These are phyloP conservation scores for Neurospora africana DNA, from an alignment of 495 filamentous ascomycete species.

Conservation along the genomic window DNA sequence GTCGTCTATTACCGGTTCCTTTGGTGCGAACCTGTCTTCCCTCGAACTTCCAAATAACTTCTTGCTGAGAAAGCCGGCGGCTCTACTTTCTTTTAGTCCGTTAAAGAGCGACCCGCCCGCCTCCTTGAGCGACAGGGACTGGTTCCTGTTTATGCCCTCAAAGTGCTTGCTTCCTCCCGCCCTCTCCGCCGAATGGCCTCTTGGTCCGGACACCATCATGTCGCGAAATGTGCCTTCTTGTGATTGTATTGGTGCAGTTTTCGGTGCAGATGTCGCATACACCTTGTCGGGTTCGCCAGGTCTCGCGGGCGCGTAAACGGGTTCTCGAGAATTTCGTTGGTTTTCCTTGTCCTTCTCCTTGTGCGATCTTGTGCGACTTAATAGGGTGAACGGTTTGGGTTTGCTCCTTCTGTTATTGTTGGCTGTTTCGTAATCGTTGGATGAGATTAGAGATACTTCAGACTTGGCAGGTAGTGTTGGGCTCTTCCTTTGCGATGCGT, in stretches of 20 bases:
- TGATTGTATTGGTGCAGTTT: conserved; percentile 48
- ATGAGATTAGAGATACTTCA: conserved; percentile 32
- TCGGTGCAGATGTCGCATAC: conserved; percentile 17
- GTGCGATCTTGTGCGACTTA: conserved; percentile 59
- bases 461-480: conserved; percentile 30
- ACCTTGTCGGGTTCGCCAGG: conserved; percentile 31
- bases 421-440: conserved; percentile 27
- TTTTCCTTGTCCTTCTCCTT: conserved; percentile 41
- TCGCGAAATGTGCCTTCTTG: conserved; percentile 53
- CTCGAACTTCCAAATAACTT: conserved; percentile 66
- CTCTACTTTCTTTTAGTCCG: conserved; percentile 63
- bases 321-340: conserved; percentile 31
- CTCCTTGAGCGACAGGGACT: conserved; percentile 49
- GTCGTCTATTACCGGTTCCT: conserved; percentile 53
- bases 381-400: conserved; percentile 47
- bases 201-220: conserved; percentile 49
- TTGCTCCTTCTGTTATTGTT: conserved; percentile 33
- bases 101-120: conserved; percentile 58
- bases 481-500: conserved; percentile 23
- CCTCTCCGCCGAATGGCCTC: conserved; percentile 57
- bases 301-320: conserved; percentile 17
- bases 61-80: conserved; percentile 68
- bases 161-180: conserved; percentile 27
- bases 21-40: conserved; percentile 60
- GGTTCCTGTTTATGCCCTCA: conserved; percentile 26